phyloP scores from a whole-genome alignment of 306 rosid genomes.

The Prunus padus region DNA sequence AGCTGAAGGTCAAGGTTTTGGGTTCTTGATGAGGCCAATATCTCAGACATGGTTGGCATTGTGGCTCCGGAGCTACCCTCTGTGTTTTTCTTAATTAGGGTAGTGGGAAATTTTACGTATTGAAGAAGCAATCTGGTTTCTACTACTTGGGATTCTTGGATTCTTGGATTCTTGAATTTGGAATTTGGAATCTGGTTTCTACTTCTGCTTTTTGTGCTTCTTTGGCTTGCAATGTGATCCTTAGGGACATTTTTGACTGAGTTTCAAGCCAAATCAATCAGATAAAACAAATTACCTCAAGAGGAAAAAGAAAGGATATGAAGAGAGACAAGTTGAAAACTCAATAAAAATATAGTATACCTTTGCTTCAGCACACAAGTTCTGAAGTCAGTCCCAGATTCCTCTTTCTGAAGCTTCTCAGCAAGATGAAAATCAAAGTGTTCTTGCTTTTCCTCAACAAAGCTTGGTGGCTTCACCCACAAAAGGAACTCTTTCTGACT shows the following conservation, averaged over 20 bases:
- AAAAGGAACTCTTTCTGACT: constrained; percentile 32
- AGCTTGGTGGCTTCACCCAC: constrained; percentile 79
- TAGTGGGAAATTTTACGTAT: constrained; percentile 8
- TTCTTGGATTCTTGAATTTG: neutral
- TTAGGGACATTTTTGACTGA: constrained; percentile 43
- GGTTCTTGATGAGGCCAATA: constrained; percentile 52
- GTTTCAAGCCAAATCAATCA: neutral
- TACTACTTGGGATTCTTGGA: constrained; percentile 8
- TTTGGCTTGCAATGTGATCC: constrained; percentile 32
- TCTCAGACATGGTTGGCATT: constrained; percentile 70
- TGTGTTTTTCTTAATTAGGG: neutral
- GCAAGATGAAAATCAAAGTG: constrained; percentile 93
- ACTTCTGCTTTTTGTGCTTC: constrained; percentile 66
- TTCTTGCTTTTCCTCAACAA: constrained; percentile 77
- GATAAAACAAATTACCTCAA: neutral
- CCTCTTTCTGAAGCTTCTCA: constrained; percentile 80
- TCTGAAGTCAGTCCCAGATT: constrained; percentile 47
- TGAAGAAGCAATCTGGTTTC: constrained; percentile 22
- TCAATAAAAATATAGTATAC: constrained; percentile 29
- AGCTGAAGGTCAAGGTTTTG: constrained; percentile 70
- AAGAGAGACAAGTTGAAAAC: neutral
- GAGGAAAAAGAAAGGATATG: neutral
- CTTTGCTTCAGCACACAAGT: constrained; percentile 34
- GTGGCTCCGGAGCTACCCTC: constrained; percentile 6
- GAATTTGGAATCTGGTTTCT: constrained; percentile 11